Evolutionary conservation across 176 grass and related monocot genomes (phyloP).

Genomic region (Typha latifolia): DNA sequence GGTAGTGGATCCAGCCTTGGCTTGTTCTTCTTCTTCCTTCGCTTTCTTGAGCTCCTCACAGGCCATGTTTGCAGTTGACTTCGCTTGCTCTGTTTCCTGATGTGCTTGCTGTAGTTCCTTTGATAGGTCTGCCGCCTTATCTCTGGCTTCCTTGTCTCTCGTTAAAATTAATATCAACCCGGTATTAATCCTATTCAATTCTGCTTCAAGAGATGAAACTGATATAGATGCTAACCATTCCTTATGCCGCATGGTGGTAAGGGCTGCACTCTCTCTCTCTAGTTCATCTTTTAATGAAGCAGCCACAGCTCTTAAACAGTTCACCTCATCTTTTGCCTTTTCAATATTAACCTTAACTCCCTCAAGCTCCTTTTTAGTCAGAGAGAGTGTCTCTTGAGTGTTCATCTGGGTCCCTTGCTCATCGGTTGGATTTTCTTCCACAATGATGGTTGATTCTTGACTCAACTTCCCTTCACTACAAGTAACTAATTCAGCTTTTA

Average conservation of each 20-base stretch:
- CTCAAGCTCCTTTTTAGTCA: conserved; percentile 42
- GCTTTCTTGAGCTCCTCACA: conserved; percentile 43
- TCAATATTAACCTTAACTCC: conserved; percentile 45
- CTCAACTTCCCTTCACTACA: conserved; percentile 24
- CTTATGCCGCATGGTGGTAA: conserved; percentile 35
- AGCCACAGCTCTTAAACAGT: conserved; percentile 36
- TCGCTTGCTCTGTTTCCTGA: conserved; percentile 32
- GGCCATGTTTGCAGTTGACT: conserved; percentile 22
- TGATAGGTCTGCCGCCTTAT: conserved; percentile 30
- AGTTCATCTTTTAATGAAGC: conserved; percentile 45
- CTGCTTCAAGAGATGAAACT: conserved; percentile 38
- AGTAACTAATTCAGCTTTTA: conserved; percentile 35
- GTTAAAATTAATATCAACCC: conserved; percentile 25
- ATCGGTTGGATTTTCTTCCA: not conserved
- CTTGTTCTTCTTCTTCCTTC: conserved; percentile 40
- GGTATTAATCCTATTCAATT: conserved; percentile 22
- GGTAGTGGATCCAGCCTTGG: conserved; percentile 27
- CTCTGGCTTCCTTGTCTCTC: conserved; percentile 23
- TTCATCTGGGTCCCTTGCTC: not conserved
- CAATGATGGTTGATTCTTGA: conserved; percentile 6
- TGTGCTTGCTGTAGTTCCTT: conserved; percentile 33
- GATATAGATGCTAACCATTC: conserved; percentile 25
- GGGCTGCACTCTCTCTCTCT: conserved; percentile 31
- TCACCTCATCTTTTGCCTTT: conserved; percentile 41
- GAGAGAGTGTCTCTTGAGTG: conserved; percentile 1